These are phyloP conservation scores for Zopfochytrium polystomum DNA, from an alignment of 371 early-diverging fungal species.

Conservation along the genomic window DNA sequence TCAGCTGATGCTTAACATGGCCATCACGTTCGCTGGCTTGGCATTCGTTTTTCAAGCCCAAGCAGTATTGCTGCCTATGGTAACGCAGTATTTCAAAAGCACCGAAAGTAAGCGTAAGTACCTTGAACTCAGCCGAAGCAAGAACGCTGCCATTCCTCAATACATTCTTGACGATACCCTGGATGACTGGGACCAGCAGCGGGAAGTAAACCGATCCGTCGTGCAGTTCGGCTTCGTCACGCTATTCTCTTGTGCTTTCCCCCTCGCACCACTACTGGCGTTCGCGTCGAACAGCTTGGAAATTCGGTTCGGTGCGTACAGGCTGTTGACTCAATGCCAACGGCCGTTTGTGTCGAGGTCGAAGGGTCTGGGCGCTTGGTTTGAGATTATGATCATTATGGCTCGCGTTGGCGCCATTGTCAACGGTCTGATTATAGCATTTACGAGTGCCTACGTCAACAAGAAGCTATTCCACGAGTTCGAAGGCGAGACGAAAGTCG, in stretches of 20 bases:
- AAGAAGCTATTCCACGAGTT: conserved; percentile 19
- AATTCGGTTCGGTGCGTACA: conserved; percentile 38
- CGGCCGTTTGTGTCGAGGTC: conserved; percentile 44
- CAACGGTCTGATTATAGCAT: conserved; percentile 54
- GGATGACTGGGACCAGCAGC: conserved; percentile 25
- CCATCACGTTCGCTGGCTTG: conserved; percentile 56
- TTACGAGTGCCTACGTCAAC: conserved; percentile 33
- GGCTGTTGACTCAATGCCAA: conserved; percentile 23
- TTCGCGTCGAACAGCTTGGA: conserved; percentile 52
- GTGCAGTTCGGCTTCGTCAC: conserved; percentile 58
- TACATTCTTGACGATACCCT: conserved; percentile 49
- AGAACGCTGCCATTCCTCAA: conserved; percentile 33
- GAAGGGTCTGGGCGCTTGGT: conserved; percentile 53
- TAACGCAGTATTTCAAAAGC: conserved; percentile 7
- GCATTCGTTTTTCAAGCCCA: conserved; percentile 47
- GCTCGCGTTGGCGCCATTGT: conserved; percentile 44
- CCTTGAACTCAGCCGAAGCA: conserved; percentile 11
- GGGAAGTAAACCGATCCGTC: conserved; percentile 26
- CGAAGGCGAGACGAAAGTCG: conserved; percentile 20
- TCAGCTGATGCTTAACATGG: conserved; percentile 56
- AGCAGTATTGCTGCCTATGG: conserved; percentile 46
- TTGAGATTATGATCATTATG: conserved; percentile 39
- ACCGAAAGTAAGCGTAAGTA: not conserved
- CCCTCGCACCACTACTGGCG: conserved; percentile 58
- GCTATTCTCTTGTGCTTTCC: conserved; percentile 53